Conservation (phyloP, 495 filamentous ascomycete species). For the Penicillium atrosanguineum region DNA sequence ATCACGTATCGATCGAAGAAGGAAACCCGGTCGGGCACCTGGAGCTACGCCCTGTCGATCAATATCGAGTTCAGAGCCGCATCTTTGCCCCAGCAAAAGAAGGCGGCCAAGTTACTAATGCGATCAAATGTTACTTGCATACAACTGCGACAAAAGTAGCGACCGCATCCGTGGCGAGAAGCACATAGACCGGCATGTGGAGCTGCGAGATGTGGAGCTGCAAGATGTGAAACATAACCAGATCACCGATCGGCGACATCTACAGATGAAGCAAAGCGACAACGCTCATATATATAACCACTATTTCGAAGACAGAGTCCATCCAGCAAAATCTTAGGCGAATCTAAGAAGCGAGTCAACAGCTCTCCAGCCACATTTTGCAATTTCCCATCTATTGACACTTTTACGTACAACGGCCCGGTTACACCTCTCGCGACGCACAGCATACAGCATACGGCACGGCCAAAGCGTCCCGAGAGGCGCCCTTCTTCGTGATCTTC, state of each 20-base stretch:
- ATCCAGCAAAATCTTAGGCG: too few species aligned
- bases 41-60: neutral
- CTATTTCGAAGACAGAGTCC: too few species aligned
- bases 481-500: slow-evolving; percentile 14
- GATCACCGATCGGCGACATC: neutral
- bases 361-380: too few species aligned
- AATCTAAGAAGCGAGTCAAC: too few species aligned
- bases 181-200: slow-evolving; percentile 1
- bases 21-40: neutral
- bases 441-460: neutral
- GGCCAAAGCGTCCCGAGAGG: neutral
- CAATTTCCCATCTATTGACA: too few species aligned
- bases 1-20: neutral
- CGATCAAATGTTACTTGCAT: neutral
- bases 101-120: neutral
- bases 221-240: too few species aligned
- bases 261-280: neutral
- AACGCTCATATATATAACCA: too few species aligned
- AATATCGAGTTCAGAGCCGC: neutral
- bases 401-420: too few species aligned
- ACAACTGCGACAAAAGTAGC: neutral
- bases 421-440: neutral
- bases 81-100: neutral
- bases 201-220: neutral
- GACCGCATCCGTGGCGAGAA: neutral